Conservation (phyloP, 2,329 filamentous ascomycete species). For the Sporothrix globosa region DNA sequence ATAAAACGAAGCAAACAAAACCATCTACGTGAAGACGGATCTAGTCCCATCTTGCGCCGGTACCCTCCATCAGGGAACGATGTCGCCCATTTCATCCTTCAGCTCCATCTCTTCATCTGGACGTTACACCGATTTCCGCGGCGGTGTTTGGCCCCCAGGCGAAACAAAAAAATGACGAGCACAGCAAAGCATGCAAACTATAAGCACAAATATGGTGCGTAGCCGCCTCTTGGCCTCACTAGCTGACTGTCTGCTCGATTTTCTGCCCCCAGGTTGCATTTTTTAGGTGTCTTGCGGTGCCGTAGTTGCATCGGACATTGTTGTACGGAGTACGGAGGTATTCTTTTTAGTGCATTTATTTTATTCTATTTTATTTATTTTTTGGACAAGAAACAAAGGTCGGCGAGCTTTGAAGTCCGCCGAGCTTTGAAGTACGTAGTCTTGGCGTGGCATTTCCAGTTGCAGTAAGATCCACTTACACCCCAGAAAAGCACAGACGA, state of each 20-base stretch:
- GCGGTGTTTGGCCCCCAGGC: constrained; percentile 4
- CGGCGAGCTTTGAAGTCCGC: not conserved
- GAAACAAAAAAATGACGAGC: not conserved
- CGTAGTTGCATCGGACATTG: constrained; percentile 4
- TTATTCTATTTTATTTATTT: not conserved
- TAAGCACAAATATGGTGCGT: not conserved
- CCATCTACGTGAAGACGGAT: not conserved
- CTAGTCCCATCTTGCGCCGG: not conserved
- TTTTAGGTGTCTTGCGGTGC: constrained; percentile 5
- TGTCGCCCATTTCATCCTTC: not conserved
- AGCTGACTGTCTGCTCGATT: not conserved
- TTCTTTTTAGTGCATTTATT: not conserved
- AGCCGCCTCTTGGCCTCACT: not conserved
- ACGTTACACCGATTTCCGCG: not conserved
- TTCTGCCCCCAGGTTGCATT: constrained; percentile 15
- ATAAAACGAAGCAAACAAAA: not conserved
- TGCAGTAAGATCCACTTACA: constrained; percentile 1
- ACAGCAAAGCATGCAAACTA: not conserved
- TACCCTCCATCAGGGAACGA: not conserved
- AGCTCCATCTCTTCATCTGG: not conserved
- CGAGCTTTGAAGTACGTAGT: not conserved
- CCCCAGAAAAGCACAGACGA: not conserved
- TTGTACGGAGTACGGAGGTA: not conserved
- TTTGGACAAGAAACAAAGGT: not conserved
- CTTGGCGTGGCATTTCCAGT: not conserved